Conservation (phyloP, 306 rosid genomes). For the Prosopis cineraria region DNA sequence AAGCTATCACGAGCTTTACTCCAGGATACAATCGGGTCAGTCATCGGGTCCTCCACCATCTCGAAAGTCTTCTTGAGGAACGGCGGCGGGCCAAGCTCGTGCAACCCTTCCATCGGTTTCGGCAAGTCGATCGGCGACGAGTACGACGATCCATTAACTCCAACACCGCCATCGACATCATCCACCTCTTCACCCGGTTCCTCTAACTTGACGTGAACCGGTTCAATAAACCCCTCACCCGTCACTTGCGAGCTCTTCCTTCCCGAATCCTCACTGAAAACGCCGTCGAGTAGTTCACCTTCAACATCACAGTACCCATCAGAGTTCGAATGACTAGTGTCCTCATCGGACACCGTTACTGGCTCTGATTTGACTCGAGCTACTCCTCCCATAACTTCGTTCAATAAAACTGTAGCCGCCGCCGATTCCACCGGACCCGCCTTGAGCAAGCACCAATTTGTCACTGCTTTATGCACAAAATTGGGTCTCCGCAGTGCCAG, state of each 20-base stretch:
- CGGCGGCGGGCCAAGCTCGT: constrained; percentile 77
- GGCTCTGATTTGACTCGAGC: constrained; percentile 37
- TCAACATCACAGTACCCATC: neutral
- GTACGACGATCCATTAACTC: constrained; percentile 39
- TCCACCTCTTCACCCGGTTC: neutral
- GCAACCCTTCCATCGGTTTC: constrained; percentile 76
- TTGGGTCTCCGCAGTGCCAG: too few species aligned
- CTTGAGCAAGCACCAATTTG: constrained; percentile 30
- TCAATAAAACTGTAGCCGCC: neutral
- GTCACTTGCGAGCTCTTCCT: constrained; percentile 23
- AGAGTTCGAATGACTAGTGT: neutral
- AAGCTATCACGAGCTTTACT: constrained; percentile 63
- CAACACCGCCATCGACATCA: constrained; percentile 14
- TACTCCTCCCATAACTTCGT: constrained; percentile 2
- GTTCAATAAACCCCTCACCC: neutral
- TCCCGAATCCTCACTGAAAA: constrained; percentile 28
- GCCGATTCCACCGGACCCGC: constrained; percentile 3
- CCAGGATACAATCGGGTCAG: constrained; percentile 87
- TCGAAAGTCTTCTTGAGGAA: constrained; percentile 82
- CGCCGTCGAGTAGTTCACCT: constrained; percentile 11
- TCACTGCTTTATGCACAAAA: neutral
- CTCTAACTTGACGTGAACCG: constrained; percentile 51
- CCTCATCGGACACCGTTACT: neutral
- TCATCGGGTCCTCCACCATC: constrained; percentile 85
- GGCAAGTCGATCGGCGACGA: constrained; percentile 41